Base-by-base conservation (phyloP, 169 alveolate species). In the Eimeria acervulina region DNA sequence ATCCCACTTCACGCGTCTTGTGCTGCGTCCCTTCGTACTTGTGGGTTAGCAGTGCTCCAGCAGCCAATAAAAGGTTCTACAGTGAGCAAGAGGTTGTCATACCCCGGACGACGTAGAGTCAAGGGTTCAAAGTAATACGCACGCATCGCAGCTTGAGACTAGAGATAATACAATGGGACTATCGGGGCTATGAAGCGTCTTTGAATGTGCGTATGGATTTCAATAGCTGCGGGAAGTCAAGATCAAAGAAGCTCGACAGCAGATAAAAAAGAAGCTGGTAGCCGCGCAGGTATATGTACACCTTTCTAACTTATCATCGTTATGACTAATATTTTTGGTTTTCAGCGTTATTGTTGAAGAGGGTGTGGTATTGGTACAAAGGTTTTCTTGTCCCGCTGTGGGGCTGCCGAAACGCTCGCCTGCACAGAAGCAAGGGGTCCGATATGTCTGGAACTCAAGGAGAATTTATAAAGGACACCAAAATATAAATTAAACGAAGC, bases 331-430 rank as follows among this genome's bases (percentile, higher is more conserved):
- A 26, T 61, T 17, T 23, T 2, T 23, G 13, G 36, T 61, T 1
- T 1, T 23, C 26, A 1, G 4, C 17, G 36, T 61, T 61, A 23
- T 23, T 61, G 4, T 26, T 17, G 72, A 26, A 61, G 23, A 23
- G 36, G 4, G 36, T 1, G 36, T 2, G 72, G 4, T 2, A 61
- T 23, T 26, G 36, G 36, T 1, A 61, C 72, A 17, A 36, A 61
- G 2, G 72, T 61, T 26, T 61, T 2, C 72, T 61, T 61, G 36
- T 61, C n/a, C 36, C 2, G 72, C 12, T 2, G 72, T 61, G 72
- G 72, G 72, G 72, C 72, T 61, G 72, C 31, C 12, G 72, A 61
- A 61, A 61, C 36, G 72, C 72, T 61, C 72, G 72, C 72, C 36
- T 55, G 6, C 55, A 5, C 12, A 47, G 55, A 7, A 47, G 12